Evolutionary conservation across 2,329 filamentous ascomycete genomes (phyloP).

Genomic region (Balansia obtecta): DNA sequence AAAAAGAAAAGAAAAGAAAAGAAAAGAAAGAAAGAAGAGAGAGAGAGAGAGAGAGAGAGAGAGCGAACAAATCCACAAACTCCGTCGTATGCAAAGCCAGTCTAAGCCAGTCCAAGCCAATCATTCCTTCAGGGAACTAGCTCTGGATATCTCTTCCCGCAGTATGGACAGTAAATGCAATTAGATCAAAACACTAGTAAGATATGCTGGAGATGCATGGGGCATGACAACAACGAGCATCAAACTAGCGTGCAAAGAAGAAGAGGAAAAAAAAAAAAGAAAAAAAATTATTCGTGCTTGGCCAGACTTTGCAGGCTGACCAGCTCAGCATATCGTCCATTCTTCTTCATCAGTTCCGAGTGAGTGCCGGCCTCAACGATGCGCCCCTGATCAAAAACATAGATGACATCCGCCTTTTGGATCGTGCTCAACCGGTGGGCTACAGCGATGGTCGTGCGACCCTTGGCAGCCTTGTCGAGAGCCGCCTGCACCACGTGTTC

Average conservation of each 20-base stretch:
- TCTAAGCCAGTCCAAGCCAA: background rate
- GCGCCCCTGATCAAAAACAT: constrained; percentile 85
- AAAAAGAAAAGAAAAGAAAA: background rate
- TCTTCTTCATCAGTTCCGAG: constrained; percentile 53
- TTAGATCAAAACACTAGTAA: background rate
- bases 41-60: background rate
- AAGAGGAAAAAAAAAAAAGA: background rate
- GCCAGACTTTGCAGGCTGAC: constrained; percentile 71
- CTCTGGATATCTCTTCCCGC: background rate
- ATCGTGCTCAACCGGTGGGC: constrained; percentile 88
- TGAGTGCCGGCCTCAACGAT: constrained; percentile 82
- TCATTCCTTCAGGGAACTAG: background rate
- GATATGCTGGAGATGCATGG: background rate
- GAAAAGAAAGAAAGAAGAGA: background rate
- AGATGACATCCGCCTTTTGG: constrained; percentile 88
- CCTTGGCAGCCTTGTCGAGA: constrained; percentile 70
- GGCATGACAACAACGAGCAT: background rate
- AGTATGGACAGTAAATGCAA: background rate
- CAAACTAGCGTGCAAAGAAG: background rate
- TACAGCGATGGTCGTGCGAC: constrained; percentile 83
- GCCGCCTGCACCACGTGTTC: constrained; percentile 74
- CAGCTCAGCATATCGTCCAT: constrained; percentile 64
- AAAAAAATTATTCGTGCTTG: constrained; percentile 29
- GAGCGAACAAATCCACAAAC: background rate
- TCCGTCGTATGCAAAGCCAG: constrained; percentile 1